Percentiles rank a stretch among this genome's conserved stretches.
Conservation (phyloP, 2,329 filamentous ascomycete species). For the Cladosporium sp. region DNA sequence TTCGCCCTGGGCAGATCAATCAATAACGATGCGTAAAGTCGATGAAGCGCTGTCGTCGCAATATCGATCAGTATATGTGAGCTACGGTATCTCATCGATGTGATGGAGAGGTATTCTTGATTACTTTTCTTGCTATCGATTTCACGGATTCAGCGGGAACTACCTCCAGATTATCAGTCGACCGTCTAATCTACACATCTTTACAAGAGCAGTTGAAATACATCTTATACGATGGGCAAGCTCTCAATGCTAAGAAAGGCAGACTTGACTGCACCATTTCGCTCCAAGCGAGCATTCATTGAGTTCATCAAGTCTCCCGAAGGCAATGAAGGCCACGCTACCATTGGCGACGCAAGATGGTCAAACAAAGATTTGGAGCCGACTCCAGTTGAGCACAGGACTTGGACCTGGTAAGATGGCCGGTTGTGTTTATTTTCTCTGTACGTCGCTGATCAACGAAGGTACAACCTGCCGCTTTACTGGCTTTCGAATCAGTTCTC, state of each 20-base stretch:
- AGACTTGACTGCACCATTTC: conserved; percentile 14
- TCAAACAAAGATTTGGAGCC: conserved; percentile 30
- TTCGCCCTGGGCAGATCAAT: background rate
- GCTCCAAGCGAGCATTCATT: conserved; percentile 16
- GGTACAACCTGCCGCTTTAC: conserved; percentile 17
- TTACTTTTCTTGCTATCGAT: background rate
- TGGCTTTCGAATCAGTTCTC: conserved; percentile 21
- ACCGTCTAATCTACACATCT: background rate
- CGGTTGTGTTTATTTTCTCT: background rate
- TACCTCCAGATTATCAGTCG: background rate
- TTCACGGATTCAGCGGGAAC: background rate
- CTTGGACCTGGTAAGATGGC: conserved; percentile 31
- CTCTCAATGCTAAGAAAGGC: conserved; percentile 14
- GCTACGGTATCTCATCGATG: background rate
- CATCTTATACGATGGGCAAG: conserved; percentile 8
- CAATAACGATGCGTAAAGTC: background rate
- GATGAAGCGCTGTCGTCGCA: background rate
- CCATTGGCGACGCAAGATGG: conserved; percentile 21
- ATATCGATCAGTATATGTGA: background rate
- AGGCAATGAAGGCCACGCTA: conserved; percentile 20
- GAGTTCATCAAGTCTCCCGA: conserved; percentile 18
- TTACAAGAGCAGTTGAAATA: background rate
- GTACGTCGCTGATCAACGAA: conserved; percentile 20
- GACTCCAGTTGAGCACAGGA: conserved; percentile 27
- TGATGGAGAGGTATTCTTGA: background rate